Evolutionary conservation across 176 grass and related monocot genomes (phyloP).

Genomic region (Carex littledalei): DNA sequence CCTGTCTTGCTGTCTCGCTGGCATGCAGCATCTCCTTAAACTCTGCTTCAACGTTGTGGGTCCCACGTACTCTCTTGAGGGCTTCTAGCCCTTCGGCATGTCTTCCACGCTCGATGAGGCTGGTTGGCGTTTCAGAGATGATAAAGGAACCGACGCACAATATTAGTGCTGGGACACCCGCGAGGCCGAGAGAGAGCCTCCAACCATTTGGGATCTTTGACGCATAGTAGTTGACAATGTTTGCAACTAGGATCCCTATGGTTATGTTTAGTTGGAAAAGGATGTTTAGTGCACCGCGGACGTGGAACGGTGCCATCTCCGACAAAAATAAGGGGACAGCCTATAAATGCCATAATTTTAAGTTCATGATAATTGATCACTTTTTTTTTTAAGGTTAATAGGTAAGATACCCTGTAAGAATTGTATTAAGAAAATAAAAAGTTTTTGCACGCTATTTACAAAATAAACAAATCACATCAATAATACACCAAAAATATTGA

Average conservation of each 20-base stretch:
- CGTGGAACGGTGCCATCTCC: constrained; percentile 39
- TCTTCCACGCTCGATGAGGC: constrained; percentile 32
- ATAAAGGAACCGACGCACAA: constrained; percentile 21
- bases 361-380: not conserved
- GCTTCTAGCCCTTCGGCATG: constrained; percentile 19
- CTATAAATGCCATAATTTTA: not conserved
- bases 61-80: constrained; percentile 32
- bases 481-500: no score
- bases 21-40: constrained; percentile 39
- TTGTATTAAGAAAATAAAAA: no score
- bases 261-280: constrained; percentile 40
- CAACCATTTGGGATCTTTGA: constrained; percentile 39
- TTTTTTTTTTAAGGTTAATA: no score
- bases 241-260: constrained; percentile 30
- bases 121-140: constrained; percentile 42
- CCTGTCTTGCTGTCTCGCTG: constrained; percentile 7
- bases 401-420: no score
- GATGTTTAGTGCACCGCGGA: constrained; percentile 44
- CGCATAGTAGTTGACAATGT: constrained; percentile 45
- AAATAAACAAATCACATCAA: no score
- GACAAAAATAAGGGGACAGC: constrained; percentile 35
- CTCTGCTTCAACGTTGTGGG: constrained; percentile 16
- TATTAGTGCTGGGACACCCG: constrained; percentile 26
- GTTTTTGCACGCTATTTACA: no score
- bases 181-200: constrained; percentile 38